phyloP scores from a whole-genome alignment of 2,329 filamentous ascomycete genomes.

The Aspergillus versicolor region DNA sequence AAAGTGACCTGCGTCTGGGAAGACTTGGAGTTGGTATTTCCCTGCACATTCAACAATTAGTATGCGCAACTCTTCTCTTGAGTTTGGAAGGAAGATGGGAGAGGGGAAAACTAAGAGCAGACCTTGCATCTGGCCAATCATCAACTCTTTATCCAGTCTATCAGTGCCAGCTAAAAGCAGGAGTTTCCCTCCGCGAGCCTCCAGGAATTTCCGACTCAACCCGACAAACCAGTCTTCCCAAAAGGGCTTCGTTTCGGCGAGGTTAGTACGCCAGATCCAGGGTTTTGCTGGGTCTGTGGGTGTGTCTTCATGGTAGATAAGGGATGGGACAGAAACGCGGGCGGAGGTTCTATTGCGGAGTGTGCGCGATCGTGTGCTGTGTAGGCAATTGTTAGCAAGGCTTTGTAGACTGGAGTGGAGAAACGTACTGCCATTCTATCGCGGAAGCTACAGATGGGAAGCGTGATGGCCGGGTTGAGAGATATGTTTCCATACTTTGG shows the following conservation, averaged over 20 bases:
- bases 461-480: conserved; percentile 73
- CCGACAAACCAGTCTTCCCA: conserved; percentile 95
- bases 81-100: background rate
- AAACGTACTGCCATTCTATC: conserved; percentile 80
- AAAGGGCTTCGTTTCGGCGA: conserved; percentile 79
- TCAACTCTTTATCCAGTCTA: conserved; percentile 83
- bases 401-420: background rate
- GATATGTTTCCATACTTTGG: conserved; percentile 88
- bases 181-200: conserved; percentile 77
- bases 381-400: background rate
- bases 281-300: conserved; percentile 45
- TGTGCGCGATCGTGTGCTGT: conserved; percentile 73
- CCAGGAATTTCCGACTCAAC: conserved; percentile 83
- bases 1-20: conserved; percentile 94
- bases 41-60: conserved; percentile 38
- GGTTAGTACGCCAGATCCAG: conserved; percentile 84
- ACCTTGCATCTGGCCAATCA: conserved; percentile 97
- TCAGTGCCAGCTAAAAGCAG: conserved; percentile 86
- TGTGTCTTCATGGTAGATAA: conserved; percentile 57
- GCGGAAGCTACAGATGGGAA: conserved; percentile 77
- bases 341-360: conserved; percentile 82
- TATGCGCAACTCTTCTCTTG: background rate
- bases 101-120: conserved; percentile 24
- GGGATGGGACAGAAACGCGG: conserved; percentile 77
- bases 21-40: conserved; percentile 93